Conservation (phyloP, 768 basidiomycete genomes). For the Amyloporia xantha region DNA sequence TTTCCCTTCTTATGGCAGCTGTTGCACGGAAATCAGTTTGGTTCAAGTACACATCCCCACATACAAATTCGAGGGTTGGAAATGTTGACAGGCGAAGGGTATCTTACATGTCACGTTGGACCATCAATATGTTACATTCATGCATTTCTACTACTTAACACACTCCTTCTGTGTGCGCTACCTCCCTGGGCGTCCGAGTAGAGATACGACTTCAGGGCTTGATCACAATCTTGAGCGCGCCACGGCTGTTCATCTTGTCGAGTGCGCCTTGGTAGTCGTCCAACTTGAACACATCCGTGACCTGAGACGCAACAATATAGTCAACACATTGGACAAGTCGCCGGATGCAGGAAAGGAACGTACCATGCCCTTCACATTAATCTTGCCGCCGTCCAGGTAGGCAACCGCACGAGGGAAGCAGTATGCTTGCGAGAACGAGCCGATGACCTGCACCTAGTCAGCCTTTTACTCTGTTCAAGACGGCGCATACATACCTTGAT, state of each 20-base stretch:
- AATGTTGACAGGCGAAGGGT: background rate
- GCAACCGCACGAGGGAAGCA: slow-evolving; percentile 91
- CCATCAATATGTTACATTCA: background rate
- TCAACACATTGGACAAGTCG: background rate
- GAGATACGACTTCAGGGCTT: slow-evolving; percentile 29
- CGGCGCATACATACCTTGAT: slow-evolving; percentile 40
- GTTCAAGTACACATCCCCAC: background rate
- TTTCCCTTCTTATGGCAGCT: background rate
- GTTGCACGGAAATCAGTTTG: background rate
- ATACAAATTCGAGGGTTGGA: background rate
- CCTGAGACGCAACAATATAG: slow-evolving; percentile 22
- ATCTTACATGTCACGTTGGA: background rate
- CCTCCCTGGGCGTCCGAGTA: background rate
- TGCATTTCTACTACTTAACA: background rate
- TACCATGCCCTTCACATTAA: slow-evolving; percentile 77
- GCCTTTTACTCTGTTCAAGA: background rate
- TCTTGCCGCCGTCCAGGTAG: slow-evolving; percentile 82
- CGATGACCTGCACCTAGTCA: slow-evolving; percentile 58
- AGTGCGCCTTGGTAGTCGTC: slow-evolving; percentile 59
- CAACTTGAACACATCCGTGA: slow-evolving; percentile 52
- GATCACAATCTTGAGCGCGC: slow-evolving; percentile 45
- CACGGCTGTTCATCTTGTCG: slow-evolving; percentile 60
- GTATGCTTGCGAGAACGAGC: slow-evolving; percentile 86
- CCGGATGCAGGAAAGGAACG: slow-evolving; percentile 12
- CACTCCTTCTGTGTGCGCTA: background rate